A percentile compares a stretch with the other conserved stretches of the same genome.
phyloP scores from a whole-genome alignment of 1,139 yeast species.

The Lodderomyces metapsilosis region DNA sequence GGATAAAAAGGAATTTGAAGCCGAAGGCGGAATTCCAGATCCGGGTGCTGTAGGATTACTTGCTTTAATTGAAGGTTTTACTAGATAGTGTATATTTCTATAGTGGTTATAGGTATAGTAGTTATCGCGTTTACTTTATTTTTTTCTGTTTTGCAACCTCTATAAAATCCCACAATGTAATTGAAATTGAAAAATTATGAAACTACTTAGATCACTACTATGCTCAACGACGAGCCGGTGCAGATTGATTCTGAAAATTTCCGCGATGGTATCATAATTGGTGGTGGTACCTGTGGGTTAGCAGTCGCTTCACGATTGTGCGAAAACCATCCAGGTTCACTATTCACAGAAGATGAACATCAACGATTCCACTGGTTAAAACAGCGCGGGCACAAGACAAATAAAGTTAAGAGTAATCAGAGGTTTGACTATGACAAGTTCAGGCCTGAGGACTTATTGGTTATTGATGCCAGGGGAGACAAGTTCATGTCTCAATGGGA shows the following conservation, averaged over 20 bases:
- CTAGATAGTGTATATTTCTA: constrained; percentile 8
- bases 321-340: constrained; percentile 37
- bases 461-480: constrained; percentile 30
- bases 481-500: constrained; percentile 45
- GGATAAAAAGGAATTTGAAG: constrained; percentile 52
- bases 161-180: background rate
- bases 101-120: constrained; percentile 10
- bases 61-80: constrained; percentile 61
- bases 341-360: constrained; percentile 43
- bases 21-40: constrained; percentile 73
- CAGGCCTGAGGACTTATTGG: constrained; percentile 28
- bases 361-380: constrained; percentile 42
- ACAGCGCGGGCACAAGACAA: constrained; percentile 29
- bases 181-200: too few relatives aligned
- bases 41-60: constrained; percentile 90
- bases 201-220: too few relatives aligned
- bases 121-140: constrained; percentile 2
- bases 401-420: constrained; percentile 8
- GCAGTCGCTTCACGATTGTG: constrained; percentile 37
- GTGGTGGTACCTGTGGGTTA: constrained; percentile 44
- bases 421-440: constrained; percentile 13
- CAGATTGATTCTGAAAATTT: constrained; percentile 19
- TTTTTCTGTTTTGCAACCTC: background rate
- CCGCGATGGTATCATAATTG: constrained; percentile 33
- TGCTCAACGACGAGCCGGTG: constrained; percentile 11